Percentiles rank a stretch among this genome's conserved stretches.
These are phyloP conservation scores for Sphenostylis stenocarpa DNA, from an alignment of 306 rosid species.

Conservation along the genomic window DNA sequence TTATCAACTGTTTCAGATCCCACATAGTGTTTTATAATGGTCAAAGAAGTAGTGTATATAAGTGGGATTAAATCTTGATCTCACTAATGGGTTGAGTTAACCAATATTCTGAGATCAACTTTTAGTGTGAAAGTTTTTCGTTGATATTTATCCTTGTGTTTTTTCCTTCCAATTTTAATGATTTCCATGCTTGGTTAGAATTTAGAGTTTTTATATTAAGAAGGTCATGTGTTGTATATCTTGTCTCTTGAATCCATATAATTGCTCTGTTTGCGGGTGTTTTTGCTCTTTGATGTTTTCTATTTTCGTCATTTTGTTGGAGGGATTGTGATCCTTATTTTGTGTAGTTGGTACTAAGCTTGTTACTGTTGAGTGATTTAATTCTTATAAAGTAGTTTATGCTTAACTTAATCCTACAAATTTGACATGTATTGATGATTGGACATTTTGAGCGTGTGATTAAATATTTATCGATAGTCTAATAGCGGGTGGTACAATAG, in stretches of 20 bases:
- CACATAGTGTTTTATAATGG: neutral
- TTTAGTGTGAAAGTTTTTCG: neutral
- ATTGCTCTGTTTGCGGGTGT: neutral
- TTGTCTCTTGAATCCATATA: neutral
- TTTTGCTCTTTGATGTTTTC: neutral
- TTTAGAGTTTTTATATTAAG: neutral
- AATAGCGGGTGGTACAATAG: too few species aligned
- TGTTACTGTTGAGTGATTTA: constrained; percentile 14
- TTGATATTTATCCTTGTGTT: neutral
- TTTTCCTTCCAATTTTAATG: neutral
- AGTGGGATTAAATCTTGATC: neutral
- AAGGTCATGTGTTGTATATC: neutral
- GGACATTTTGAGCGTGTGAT: too few species aligned
- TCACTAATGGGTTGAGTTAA: neutral
- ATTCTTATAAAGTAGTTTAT: too few species aligned
- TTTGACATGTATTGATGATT: too few species aligned
- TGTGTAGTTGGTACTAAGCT: neutral
- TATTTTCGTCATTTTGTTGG: neutral
- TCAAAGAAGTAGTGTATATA: too few species aligned
- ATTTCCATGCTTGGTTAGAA: constrained; percentile 5
- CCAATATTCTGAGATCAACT: neutral
- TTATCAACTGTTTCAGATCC: neutral
- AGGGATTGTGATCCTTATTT: neutral
- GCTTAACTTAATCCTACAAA: too few species aligned
- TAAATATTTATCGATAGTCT: too few species aligned